Evolutionary conservation across 306 rosid species (phyloP), one percentile per base, ranked within the genome.

Genomic region (Cucurbita pepo): DNA sequence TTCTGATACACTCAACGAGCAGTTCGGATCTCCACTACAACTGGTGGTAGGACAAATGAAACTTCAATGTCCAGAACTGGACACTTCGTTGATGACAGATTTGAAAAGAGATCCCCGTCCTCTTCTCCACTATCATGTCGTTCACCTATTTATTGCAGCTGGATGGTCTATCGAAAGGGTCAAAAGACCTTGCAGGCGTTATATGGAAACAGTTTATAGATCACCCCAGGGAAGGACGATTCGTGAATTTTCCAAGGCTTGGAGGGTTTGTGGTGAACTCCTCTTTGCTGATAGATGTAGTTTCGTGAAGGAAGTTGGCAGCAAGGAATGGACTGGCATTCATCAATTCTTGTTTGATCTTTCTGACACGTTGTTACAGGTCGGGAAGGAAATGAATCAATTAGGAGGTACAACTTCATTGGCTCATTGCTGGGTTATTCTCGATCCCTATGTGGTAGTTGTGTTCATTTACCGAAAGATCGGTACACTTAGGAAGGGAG

Each of bases 361-460:
- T 59, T 85, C 86, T 80, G 77, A 72, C 80, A 82, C 91, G 69
- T 69, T 95, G 76, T 56, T 19, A 77, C 79, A 69, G 80, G 74
- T 91, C 84, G 92, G 81, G 73, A 87, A 86, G 63, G 85, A 78
- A 69, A 82, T 37, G 43, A 77, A 70, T 60, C 84, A 77, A 55
- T 78, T 79, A 48, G 87, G 81, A 71, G 75, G 81, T 62, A 64
- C 81, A 30, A 34, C 57, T 76, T 71, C 69, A 53, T 82, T 95
- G 88, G 94, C 89, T 78, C 72, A 86, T 73, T 79, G 70, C 43
- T 95, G 99, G 99, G 83, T 76, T 84, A 78, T 88, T 74, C 83
- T 95, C 82, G 96, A 95, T 82, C 99, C 97, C 62, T 95, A 85
- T 79, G 96, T 95, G 64, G 74, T 75, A 22, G 88, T 91, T 16